Conservation (phyloP, 192 early-diverging fungal genomes). For the Neocallimastix lanati region DNA sequence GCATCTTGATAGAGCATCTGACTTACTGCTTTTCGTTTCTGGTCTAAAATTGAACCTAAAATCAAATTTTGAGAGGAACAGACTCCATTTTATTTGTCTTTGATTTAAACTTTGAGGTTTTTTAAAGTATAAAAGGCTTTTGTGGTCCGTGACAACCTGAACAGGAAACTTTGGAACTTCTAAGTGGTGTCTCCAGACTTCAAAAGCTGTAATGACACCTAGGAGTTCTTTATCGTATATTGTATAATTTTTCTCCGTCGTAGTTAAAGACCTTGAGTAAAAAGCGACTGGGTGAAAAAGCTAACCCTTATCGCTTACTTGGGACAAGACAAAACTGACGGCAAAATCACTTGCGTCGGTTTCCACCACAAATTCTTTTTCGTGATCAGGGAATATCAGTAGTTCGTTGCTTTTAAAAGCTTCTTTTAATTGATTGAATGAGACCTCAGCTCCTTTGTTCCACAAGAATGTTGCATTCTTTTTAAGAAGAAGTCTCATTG, state of each 20-base stretch:
- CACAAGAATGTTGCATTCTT: no score
- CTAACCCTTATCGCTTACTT: no score
- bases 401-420: no score
- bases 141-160: slow-evolving; percentile 17
- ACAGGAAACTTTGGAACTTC: slow-evolving; percentile 3
- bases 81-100: slow-evolving; percentile 12
- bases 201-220: slow-evolving; percentile 15
- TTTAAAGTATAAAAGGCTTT: slow-evolving; percentile 15
- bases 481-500: no score
- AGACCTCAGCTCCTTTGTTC: no score
- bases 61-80: slow-evolving; percentile 5
- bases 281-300: no score
- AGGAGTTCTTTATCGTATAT: slow-evolving; percentile 17
- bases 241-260: slow-evolving; percentile 10
- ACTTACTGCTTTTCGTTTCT: slow-evolving; percentile 6
- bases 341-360: no score
- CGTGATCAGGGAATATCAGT: no score
- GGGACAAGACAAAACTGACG: no score
- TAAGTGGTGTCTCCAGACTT: slow-evolving; percentile 14
- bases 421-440: no score
- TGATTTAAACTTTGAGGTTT: slow-evolving; percentile 6
- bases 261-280: not conserved
- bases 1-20: slow-evolving; percentile 11
- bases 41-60: slow-evolving; percentile 8
- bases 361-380: no score